phyloP scores from a whole-genome alignment of 495 filamentous ascomycete species.

The Aspergillus conjunctus region DNA sequence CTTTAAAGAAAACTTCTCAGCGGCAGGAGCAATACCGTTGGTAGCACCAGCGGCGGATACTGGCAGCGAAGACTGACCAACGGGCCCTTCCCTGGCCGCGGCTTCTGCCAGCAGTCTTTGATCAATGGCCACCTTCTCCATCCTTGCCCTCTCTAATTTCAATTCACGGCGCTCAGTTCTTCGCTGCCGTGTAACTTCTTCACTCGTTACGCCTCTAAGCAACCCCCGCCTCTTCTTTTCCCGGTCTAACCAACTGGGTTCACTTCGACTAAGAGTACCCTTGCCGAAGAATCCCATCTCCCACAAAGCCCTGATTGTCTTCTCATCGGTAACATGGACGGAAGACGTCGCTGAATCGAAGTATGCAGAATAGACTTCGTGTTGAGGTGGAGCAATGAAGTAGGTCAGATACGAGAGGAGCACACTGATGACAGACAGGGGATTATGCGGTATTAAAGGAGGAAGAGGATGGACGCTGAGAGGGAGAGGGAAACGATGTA shows the following conservation, averaged over 20 bases:
- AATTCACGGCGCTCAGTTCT: constrained; percentile 78
- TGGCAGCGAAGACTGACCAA: constrained; percentile 16
- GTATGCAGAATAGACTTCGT: constrained; percentile 71
- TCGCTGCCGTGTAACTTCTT: constrained; percentile 74
- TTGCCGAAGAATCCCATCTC: constrained; percentile 96
- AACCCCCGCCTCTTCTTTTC: constrained; percentile 72
- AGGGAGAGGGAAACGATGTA: constrained; percentile 81
- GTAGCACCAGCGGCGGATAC: constrained; percentile 24
- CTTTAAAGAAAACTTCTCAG: constrained; percentile 45
- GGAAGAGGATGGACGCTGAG: constrained; percentile 80
- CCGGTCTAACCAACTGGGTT: constrained; percentile 87
- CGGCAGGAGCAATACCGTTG: constrained; percentile 23
- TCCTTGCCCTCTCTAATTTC: constrained; percentile 87
- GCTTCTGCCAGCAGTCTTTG: constrained; percentile 66
- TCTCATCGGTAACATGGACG: constrained; percentile 78
- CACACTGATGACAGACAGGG: constrained; percentile 80
- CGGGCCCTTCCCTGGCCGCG: constrained; percentile 37
- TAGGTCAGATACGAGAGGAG: constrained; percentile 75
- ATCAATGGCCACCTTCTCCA: constrained; percentile 78
- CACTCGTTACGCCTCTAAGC: constrained; percentile 64
- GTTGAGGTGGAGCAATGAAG: constrained; percentile 64
- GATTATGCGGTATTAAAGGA: constrained; percentile 87
- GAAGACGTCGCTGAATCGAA: constrained; percentile 80
- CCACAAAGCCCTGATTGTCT: constrained; percentile 80
- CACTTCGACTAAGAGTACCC: constrained; percentile 86